Evolutionary conservation across 176 grass and related monocot genomes (phyloP).

Genomic region (Ensete glaucum): DNA sequence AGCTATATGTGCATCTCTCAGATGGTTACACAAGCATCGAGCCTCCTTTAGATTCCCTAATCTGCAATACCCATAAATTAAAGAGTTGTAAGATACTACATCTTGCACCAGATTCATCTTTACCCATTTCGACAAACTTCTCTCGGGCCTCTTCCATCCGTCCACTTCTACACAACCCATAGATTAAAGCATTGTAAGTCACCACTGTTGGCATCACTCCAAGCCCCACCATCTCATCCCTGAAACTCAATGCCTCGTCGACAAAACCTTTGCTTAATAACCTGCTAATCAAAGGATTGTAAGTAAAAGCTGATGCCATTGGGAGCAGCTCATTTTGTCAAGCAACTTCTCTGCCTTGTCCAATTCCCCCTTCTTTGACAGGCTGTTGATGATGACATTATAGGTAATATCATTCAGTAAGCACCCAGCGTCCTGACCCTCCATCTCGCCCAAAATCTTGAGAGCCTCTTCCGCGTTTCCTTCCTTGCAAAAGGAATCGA

Average conservation of each 20-base stretch:
- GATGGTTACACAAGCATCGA: constrained; percentile 36
- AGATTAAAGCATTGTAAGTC: constrained; percentile 46
- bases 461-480: constrained; percentile 32
- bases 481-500: constrained; percentile 59
- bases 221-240: constrained; percentile 34
- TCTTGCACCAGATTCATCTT: constrained; percentile 32
- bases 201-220: constrained; percentile 30
- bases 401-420: constrained; percentile 47
- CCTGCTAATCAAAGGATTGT: constrained; percentile 46
- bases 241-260: constrained; percentile 26
- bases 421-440: constrained; percentile 16
- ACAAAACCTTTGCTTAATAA: constrained; percentile 36
- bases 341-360: constrained; percentile 39
- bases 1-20: constrained; percentile 30
- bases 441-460: constrained; percentile 42
- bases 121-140: constrained; percentile 60
- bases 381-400: constrained; percentile 46
- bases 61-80: constrained; percentile 52
- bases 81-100: constrained; percentile 44
- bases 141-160: constrained; percentile 23
- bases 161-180: constrained; percentile 39
- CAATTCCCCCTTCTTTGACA: constrained; percentile 37
- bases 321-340: constrained; percentile 29
- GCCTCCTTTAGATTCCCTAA: constrained; percentile 38
- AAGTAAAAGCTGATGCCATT: constrained; percentile 36